Conservation (phyloP, 192 early-diverging fungal genomes). For the Cladochytrium replicatum region DNA sequence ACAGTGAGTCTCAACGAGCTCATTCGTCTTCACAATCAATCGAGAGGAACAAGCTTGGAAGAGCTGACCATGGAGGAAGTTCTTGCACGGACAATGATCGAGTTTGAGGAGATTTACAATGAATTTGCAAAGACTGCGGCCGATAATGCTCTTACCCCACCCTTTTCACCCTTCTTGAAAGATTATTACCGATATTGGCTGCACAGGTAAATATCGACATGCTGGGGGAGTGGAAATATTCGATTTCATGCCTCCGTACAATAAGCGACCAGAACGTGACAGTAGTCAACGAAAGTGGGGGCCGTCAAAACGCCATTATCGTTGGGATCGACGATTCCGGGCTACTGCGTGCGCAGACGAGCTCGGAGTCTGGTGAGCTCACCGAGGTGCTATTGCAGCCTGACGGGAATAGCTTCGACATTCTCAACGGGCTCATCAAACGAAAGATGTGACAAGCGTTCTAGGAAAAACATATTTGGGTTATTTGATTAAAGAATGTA, state of each 20-base stretch:
- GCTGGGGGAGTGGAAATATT: too few relatives aligned
- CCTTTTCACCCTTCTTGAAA: slow-evolving; percentile 57
- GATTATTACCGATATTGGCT: slow-evolving; percentile 82
- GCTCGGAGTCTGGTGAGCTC: slow-evolving; percentile 28
- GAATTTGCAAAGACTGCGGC: slow-evolving; percentile 48
- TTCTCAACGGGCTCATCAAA: slow-evolving; percentile 84
- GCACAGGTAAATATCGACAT: slow-evolving; percentile 46
- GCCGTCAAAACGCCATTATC: slow-evolving; percentile 36
- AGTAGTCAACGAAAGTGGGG: slow-evolving; percentile 45
- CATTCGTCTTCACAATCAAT: slow-evolving; percentile 46
- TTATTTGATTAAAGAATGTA: too few relatives aligned
- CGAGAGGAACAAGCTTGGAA: slow-evolving; percentile 31
- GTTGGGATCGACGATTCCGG: slow-evolving; percentile 72
- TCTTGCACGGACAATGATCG: slow-evolving; percentile 53
- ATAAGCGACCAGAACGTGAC: slow-evolving; percentile 54
- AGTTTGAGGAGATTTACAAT: slow-evolving; percentile 67
- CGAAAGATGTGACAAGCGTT: slow-evolving; percentile 49
- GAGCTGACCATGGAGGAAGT: slow-evolving; percentile 58
- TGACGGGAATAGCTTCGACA: slow-evolving; percentile 96
- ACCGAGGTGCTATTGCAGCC: slow-evolving; percentile 85
- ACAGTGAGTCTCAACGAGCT: slow-evolving; percentile 81
- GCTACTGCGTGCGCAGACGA: slow-evolving; percentile 58
- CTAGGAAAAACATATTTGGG: too few relatives aligned
- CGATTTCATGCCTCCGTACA: slow-evolving; percentile 2
- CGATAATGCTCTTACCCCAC: not conserved